Conservation (phyloP, 2,329 filamentous ascomycete genomes). For the Uncinocarpus reesii region DNA sequence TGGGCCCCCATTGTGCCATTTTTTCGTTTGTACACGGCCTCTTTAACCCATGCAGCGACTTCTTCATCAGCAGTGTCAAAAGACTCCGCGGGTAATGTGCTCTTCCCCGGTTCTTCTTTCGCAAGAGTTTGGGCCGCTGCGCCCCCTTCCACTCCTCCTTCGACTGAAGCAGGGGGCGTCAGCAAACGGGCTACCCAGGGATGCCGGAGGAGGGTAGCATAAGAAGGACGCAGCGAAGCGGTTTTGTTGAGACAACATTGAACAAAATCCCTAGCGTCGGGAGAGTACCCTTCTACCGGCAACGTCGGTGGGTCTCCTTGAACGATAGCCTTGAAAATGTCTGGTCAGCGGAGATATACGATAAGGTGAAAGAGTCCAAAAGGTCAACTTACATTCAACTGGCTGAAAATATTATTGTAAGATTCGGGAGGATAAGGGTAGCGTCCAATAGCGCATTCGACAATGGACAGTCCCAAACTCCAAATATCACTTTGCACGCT, state of each 20-base stretch:
- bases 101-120: constrained; percentile 22
- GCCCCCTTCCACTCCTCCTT: constrained; percentile 52
- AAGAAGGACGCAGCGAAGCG: constrained; percentile 84
- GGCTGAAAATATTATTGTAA: constrained; percentile 96
- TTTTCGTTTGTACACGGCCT: constrained; percentile 56
- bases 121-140: constrained; percentile 37
- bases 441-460: constrained; percentile 86
- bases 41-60: constrained; percentile 74
- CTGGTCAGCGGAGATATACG: constrained; percentile 39
- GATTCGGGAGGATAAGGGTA: constrained; percentile 97
- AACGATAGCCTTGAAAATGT: too few relatives aligned
- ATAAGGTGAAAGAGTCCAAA: not conserved
- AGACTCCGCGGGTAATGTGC: not conserved
- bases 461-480: constrained; percentile 87
- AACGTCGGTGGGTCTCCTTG: constrained; percentile 90
- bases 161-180: constrained; percentile 60
- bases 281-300: constrained; percentile 66
- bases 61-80: constrained; percentile 58
- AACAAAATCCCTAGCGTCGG: constrained; percentile 76
- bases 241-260: constrained; percentile 83
- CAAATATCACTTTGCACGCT: constrained; percentile 97
- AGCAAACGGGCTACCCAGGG: constrained; percentile 71
- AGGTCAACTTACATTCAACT: constrained; percentile 72
- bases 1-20: constrained; percentile 46
- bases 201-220: constrained; percentile 78